A percentile compares a stretch with the other conserved stretches of the same genome.
Evolutionary conservation across 352 stramenopile genomes (phyloP).

Genomic region (Phytophthora boehmeriae): DNA sequence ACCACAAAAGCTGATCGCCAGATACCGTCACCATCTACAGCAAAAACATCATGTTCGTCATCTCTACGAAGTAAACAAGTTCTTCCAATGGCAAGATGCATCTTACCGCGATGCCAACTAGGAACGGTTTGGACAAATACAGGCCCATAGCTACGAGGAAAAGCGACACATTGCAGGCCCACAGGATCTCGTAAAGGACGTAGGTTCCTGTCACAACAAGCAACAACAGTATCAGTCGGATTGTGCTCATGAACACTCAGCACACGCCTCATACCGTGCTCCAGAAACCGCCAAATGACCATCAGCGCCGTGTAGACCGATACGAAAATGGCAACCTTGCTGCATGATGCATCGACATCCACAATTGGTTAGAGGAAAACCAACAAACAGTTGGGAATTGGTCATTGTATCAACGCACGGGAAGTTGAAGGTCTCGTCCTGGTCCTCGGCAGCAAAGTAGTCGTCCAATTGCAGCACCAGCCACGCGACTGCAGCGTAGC

Average conservation of each 20-base stretch:
- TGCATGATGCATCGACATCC: constrained; percentile 15
- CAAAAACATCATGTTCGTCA: not conserved
- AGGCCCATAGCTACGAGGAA: constrained; percentile 69
- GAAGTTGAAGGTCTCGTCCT: constrained; percentile 57
- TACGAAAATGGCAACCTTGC: constrained; percentile 58
- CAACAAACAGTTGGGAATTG: not conserved
- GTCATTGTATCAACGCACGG: constrained; percentile 39
- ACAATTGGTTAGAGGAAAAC: not conserved
- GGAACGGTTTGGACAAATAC: constrained; percentile 78
- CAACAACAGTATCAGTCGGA: not conserved
- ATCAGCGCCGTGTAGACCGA: constrained; percentile 56
- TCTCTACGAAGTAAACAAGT: not conserved
- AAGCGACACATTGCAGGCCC: constrained; percentile 83
- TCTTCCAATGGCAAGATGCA: not conserved
- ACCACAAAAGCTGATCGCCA: constrained; percentile 94
- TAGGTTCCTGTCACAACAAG: constrained; percentile 57
- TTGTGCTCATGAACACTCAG: not conserved
- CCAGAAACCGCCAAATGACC: constrained; percentile 55
- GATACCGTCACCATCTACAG: constrained; percentile 89
- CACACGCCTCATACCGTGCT: constrained; percentile 49
- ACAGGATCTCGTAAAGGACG: constrained; percentile 79
- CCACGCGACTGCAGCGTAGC: constrained; percentile 34
- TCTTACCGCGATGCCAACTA: constrained; percentile 76
- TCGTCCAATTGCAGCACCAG: constrained; percentile 63
- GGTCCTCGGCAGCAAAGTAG: constrained; percentile 45